Percentiles rank a stretch among this genome's conserved stretches.
Conservation (phyloP, 164 flowering plant species). For the Umbilicus rupestris region DNA sequence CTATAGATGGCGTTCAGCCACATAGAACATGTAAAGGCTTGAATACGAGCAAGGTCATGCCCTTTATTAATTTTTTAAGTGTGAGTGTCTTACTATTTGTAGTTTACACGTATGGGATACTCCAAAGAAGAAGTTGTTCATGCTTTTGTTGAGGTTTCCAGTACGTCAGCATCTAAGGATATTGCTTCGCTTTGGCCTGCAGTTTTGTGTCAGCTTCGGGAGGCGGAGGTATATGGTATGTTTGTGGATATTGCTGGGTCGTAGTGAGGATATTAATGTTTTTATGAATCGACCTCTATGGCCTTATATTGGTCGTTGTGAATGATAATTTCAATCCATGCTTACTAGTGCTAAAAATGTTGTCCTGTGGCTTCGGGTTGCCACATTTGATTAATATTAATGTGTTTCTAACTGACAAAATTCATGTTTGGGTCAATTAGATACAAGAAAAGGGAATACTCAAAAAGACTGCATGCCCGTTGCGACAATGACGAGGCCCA, state of each 20-base stretch:
- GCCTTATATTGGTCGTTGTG: background rate
- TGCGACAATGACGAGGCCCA: slow-evolving; percentile 15
- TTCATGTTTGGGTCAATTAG: slow-evolving; percentile 21
- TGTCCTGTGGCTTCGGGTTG: background rate
- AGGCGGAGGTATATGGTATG: slow-evolving; percentile 35
- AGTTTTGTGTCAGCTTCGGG: slow-evolving; percentile 37
- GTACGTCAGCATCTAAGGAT: slow-evolving; percentile 25
- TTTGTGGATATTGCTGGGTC: slow-evolving; percentile 11
- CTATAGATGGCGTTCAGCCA: background rate
- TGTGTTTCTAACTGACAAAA: background rate
- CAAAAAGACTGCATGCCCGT: slow-evolving; percentile 4
- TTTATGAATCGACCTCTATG: background rate
- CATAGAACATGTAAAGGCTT: background rate
- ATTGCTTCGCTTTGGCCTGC: slow-evolving; percentile 44
- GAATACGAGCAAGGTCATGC: background rate
- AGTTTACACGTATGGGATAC: slow-evolving; percentile 46
- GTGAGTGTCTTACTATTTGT: slow-evolving; percentile 11
- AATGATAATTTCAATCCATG: background rate
- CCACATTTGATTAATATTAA: background rate
- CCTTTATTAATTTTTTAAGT: background rate
- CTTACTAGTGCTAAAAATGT: background rate
- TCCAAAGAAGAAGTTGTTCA: slow-evolving; percentile 35
- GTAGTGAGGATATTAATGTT: background rate
- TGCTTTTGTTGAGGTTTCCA: slow-evolving; percentile 39
- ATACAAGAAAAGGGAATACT: slow-evolving; percentile 11